Conservation (phyloP, 345 rosid genomes). For the Salix arbutifolia region DNA sequence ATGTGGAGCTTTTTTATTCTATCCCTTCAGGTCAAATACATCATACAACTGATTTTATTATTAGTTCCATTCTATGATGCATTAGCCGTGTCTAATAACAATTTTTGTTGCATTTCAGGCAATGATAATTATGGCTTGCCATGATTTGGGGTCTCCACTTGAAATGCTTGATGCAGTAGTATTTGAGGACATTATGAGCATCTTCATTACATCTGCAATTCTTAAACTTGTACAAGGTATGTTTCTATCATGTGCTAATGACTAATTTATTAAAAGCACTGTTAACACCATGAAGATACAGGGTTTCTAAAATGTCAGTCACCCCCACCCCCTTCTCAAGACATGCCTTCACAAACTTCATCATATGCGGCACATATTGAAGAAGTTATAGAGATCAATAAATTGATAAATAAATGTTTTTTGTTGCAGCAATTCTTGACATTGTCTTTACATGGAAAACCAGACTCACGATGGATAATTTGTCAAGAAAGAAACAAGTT, state of each 20-base stretch:
- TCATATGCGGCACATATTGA: too few species aligned
- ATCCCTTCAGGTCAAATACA: conserved; percentile 64
- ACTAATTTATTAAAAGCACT: neutral
- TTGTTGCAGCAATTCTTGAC: conserved; percentile 69
- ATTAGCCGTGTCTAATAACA: neutral
- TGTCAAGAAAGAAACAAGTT: conserved; percentile 55
- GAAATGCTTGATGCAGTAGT: conserved; percentile 60
- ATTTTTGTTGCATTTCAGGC: conserved; percentile 49
- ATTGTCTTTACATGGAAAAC: conserved; percentile 85
- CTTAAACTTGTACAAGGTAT: conserved; percentile 74
- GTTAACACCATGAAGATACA: neutral
- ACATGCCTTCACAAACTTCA: too few species aligned
- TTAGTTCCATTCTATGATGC: neutral
- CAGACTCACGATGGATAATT: conserved; percentile 54
- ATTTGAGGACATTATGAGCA: conserved; percentile 88
- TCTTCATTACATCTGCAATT: conserved; percentile 81
- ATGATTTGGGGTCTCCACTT: conserved; percentile 82
- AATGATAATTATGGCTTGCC: conserved; percentile 93
- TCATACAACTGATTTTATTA: neutral
- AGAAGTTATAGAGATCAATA: too few species aligned
- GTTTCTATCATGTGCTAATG: neutral
- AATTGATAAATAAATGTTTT: neutral
- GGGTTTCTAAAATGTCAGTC: neutral
- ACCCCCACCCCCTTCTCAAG: too few species aligned
- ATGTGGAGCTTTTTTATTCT: conserved; percentile 93